Evolutionary conservation across 208 protist species (phyloP).

Genomic region (Acanthamoeba quina): DNA sequence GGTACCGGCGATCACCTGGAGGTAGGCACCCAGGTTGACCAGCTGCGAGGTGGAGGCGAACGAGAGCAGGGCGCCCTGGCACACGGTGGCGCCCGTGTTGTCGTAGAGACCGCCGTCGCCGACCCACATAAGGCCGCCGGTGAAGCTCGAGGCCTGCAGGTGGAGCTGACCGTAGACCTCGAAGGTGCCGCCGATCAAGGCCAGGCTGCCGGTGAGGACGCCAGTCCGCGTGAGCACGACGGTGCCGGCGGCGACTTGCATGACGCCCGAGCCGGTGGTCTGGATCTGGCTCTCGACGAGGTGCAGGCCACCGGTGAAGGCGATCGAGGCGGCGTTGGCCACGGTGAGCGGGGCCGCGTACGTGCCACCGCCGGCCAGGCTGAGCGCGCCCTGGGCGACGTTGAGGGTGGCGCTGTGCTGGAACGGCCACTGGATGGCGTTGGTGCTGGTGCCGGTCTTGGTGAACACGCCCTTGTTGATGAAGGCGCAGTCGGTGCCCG

Average conservation of each 20-base stretch:
- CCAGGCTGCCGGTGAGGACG: neutral
- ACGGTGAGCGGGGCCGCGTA: conserved; percentile 25
- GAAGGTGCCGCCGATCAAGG: conserved; percentile 11
- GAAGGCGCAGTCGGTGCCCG: conserved; percentile 24
- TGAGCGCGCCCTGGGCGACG: conserved; percentile 12
- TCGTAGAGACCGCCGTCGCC: conserved; percentile 60
- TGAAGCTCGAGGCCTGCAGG: conserved; percentile 34
- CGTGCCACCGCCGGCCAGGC: conserved; percentile 24
- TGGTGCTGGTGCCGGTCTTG: conserved; percentile 5
- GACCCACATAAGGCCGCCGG: conserved; percentile 52
- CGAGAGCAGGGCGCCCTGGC: conserved; percentile 14
- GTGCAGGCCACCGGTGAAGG: conserved; percentile 33
- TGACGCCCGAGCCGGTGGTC: neutral
- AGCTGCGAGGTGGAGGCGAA: conserved; percentile 27
- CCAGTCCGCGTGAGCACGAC: conserved; percentile 20
- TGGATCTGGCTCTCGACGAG: neutral
- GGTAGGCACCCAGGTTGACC: conserved; percentile 55
- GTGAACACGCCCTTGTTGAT: conserved; percentile 23
- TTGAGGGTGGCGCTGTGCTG: conserved; percentile 1
- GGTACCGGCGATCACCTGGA: neutral
- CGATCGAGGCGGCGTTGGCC: neutral
- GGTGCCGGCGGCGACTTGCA: neutral
- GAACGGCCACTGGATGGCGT: conserved; percentile 26
- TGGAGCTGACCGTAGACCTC: conserved; percentile 39
- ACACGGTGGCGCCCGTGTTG: conserved; percentile 54